Evolutionary conservation across 768 basidiomycete species (phyloP), one percentile per base, ranked within the genome.

Genomic region (Fomitopsis serialis): DNA sequence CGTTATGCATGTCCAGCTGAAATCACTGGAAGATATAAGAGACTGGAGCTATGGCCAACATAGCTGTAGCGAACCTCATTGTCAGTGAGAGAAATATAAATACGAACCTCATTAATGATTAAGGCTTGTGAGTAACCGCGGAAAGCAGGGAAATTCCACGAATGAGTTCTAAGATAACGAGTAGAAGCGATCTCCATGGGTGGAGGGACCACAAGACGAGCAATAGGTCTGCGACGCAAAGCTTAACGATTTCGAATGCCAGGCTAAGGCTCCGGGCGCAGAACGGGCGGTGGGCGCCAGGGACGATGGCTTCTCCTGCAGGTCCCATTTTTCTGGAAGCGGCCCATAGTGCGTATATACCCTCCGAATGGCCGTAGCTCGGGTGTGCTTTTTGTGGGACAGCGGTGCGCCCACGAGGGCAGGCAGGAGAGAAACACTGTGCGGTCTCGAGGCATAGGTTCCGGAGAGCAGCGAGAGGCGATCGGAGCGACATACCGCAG

Each of bases 41-140:
- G 76, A 70, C 63, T 90, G 89, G 42, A 92, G 70, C 89, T 92
- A 63, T 43, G 53, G 42, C 53, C 51, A 55, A 23, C 24, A n/a
- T 34, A 44, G 21, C 27, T 22, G 0, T 8, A 23, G 36, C 48
- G 22, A 13, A 12, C 2, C 48, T 35, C 15, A 32, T 35, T 42
- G 8, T 9, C 25, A 42, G 13, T 6, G 3, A 23, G 12, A 45
- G 22, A 37, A 54, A 46, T 24, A 24, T 44, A 27, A 3, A n/a
- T 50, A 68, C 83, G 32, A 50, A 86, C 89, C 79, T 92, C 88
- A 70, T 92, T 85, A 58, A 92, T 82, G 60, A 92, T 87, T 67
- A 89, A 70, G 50, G 89, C 89, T 71, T 92, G 90, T 9, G 90
- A 90, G 73, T 89, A 92, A 56, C 87, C 85, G 70, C 87, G 80